Evolutionary conservation across 2,329 filamentous ascomycete species (phyloP).

Genomic region (Cytospora piceicola): DNA sequence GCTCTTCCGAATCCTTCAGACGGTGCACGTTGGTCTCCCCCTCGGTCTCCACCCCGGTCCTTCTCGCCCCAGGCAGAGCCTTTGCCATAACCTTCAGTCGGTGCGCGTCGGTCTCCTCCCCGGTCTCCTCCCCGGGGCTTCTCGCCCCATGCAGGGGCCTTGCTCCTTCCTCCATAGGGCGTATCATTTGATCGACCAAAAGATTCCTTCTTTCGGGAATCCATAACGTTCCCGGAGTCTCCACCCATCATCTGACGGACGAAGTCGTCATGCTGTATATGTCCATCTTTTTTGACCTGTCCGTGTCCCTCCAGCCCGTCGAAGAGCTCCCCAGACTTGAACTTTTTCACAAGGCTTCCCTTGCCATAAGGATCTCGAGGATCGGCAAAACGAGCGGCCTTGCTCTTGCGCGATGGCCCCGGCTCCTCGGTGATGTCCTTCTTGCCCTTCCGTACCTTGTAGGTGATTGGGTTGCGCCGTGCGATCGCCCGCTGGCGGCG

Average conservation of each 20-base stretch:
- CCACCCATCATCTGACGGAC: constrained; percentile 21
- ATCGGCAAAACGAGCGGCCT: constrained; percentile 51
- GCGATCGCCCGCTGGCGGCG: constrained; percentile 34
- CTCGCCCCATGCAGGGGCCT: neutral
- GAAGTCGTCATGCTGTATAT: constrained; percentile 28
- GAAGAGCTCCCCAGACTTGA: constrained; percentile 51
- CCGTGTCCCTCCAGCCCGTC: constrained; percentile 35
- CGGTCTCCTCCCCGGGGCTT: neutral
- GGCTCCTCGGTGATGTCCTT: constrained; percentile 54
- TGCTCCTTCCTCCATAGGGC: neutral
- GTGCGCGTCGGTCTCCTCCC: neutral
- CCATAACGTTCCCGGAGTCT: neutral
- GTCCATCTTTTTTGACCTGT: constrained; percentile 19
- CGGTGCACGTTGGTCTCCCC: too few relatives aligned
- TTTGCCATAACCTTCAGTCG: neutral
- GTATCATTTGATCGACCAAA: neutral
- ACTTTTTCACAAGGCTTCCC: constrained; percentile 58
- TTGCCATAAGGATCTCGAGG: constrained; percentile 55
- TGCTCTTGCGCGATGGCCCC: constrained; percentile 30
- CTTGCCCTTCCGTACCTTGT: constrained; percentile 50
- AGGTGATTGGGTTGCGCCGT: constrained; percentile 33
- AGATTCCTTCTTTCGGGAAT: neutral
- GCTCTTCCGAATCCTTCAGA: neutral
- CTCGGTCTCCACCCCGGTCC: neutral
- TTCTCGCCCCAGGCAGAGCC: neutral